Conservation (phyloP, 495 filamentous ascomycete species). For the Glutinoglossum americanum region DNA sequence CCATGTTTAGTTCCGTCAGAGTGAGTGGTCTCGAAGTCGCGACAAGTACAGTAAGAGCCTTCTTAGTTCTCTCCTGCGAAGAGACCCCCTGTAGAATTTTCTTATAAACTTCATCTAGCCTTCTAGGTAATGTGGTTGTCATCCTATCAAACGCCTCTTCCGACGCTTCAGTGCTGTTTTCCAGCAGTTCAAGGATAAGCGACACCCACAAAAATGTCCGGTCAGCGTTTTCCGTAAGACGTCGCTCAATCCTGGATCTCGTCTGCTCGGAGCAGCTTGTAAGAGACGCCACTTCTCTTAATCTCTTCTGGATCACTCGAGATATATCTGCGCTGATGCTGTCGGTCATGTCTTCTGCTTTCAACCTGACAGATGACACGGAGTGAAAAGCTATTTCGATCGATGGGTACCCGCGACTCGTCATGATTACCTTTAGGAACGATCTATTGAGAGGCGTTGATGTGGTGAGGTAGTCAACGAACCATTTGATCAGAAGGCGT, state of each 20-base stretch:
- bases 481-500: constrained; percentile 9
- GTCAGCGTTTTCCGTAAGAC: neutral
- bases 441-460: neutral
- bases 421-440: neutral
- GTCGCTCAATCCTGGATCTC: neutral
- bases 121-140: neutral
- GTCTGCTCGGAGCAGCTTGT: neutral
- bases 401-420: neutral
- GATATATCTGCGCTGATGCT: neutral
- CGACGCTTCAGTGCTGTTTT: neutral
- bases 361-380: neutral
- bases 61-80: neutral
- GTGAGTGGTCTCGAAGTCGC: neutral
- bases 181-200: neutral
- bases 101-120: neutral
- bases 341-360: neutral
- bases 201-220: neutral
- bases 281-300: neutral
- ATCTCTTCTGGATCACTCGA: neutral
- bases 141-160: neutral
- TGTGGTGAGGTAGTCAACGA: neutral
- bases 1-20: neutral
- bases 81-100: neutral
- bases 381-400: neutral
- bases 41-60: neutral